A percentile compares a stretch with the other conserved stretches of the same genome.
Evolutionary conservation across 176 grass and related monocot genomes (phyloP).

Genomic region (Chloris gayana): DNA sequence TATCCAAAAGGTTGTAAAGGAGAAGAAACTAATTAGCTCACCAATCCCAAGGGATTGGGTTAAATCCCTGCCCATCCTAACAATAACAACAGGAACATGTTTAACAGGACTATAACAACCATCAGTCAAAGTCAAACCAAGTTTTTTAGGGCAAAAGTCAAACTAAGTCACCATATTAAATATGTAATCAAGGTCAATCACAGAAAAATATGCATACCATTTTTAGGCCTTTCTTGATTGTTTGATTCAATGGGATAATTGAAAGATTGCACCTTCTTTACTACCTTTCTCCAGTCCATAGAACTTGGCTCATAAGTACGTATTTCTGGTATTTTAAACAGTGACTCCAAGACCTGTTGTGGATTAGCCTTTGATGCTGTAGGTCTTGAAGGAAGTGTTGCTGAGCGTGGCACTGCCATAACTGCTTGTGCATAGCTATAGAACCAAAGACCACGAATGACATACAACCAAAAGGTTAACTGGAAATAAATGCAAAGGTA

Average conservation of each 20-base stretch:
- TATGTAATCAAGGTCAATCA: neutral
- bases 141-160: too few species aligned
- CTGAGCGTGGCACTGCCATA: neutral
- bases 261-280: slow-evolving; percentile 63
- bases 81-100: neutral
- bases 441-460: neutral
- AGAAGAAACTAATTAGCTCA: neutral
- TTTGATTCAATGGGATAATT: slow-evolving; percentile 40
- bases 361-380: slow-evolving; percentile 42
- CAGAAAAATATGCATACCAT: slow-evolving; percentile 40
- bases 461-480: slow-evolving; percentile 12
- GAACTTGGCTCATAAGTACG: slow-evolving; percentile 48
- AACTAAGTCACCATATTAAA: neutral
- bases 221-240: slow-evolving; percentile 43
- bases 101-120: neutral
- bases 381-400: slow-evolving; percentile 41
- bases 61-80: neutral
- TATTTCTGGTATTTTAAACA: slow-evolving; percentile 66
- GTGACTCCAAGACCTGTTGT: slow-evolving; percentile 68
- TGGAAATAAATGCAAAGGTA: neutral
- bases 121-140: neutral
- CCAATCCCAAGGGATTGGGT: neutral
- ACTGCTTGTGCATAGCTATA: slow-evolving; percentile 47
- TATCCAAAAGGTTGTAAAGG: too few species aligned
- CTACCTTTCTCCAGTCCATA: slow-evolving; percentile 90